Conservation (phyloP, 192 early-diverging fungal genomes). For the Gamsiella multidivaricata region DNA sequence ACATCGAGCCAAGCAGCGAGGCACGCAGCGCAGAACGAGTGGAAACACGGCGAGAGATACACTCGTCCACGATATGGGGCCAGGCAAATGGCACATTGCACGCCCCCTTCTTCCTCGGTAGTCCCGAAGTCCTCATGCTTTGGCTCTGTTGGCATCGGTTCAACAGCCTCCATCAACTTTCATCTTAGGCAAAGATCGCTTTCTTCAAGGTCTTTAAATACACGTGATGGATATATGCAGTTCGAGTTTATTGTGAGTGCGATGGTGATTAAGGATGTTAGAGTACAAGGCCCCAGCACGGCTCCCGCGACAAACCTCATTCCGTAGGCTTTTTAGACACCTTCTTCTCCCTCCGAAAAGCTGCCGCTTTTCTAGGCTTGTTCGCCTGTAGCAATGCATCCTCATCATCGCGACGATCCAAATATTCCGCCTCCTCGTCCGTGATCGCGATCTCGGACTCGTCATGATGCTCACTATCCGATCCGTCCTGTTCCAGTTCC, state of each 20-base stretch:
- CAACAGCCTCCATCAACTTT: no score
- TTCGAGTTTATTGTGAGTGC: no score
- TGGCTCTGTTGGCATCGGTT: no score
- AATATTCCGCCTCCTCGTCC: conserved; percentile 35
- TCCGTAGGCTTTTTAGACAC: no score
- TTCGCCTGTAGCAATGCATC: not conserved
- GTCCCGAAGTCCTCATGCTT: no score
- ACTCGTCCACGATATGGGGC: conserved; percentile 12
- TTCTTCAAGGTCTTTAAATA: no score
- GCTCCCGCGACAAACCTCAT: no score
- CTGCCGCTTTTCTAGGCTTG: not conserved
- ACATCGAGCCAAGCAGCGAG: conserved; percentile 35
- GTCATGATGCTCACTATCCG: conserved; percentile 18
- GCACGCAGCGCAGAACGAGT: conserved; percentile 41
- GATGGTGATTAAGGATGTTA: no score
- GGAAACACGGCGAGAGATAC: conserved; percentile 39
- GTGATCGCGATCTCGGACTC: conserved; percentile 37
- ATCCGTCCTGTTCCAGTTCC: conserved; percentile 10
- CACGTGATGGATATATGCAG: no score
- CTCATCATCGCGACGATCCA: conserved; percentile 43
- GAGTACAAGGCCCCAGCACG: no score
- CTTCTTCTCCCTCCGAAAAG: not conserved
- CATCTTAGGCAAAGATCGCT: no score
- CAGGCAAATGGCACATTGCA: conserved; percentile 36
- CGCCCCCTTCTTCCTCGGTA: no score